Conservation (phyloP, 1,139 yeast species). For the Geotrichum cucujoidarum region DNA sequence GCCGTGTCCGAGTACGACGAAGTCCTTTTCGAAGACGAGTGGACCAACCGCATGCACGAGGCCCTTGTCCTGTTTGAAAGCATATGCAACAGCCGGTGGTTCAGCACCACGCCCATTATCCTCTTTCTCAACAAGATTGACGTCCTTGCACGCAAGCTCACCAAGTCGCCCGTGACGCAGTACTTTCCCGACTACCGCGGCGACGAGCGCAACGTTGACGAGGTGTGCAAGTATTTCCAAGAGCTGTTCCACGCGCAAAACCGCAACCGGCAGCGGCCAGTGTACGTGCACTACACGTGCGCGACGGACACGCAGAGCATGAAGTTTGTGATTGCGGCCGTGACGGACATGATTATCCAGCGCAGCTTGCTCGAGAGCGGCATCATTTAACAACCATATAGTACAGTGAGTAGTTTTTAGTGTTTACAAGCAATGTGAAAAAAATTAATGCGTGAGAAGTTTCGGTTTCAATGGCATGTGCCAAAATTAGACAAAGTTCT, state of each 20-base stretch:
- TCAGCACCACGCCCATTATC: conserved; percentile 78
- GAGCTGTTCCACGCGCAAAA: conserved; percentile 44
- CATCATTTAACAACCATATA: conserved; percentile 51
- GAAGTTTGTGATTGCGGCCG: conserved; percentile 87
- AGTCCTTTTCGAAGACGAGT: conserved; percentile 80
- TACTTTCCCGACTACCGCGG: conserved; percentile 31
- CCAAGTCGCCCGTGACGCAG: conserved; percentile 39
- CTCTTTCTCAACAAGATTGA: conserved; percentile 86
- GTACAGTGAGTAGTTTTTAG: too few relatives aligned
- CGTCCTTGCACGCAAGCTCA: conserved; percentile 58
- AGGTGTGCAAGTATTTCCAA: conserved; percentile 30
- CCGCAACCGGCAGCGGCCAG: conserved; percentile 53
- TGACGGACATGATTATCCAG: conserved; percentile 84
- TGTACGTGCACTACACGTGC: conserved; percentile 88
- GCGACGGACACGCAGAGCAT: conserved; percentile 89
- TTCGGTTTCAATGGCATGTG: too few relatives aligned
- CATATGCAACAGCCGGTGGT: conserved; percentile 82
- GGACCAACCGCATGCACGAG: conserved; percentile 89
- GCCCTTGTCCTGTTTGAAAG: conserved; percentile 79
- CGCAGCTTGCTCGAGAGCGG: conserved; percentile 82
- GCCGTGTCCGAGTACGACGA: conserved; percentile 94
- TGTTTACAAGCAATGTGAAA: not conserved
- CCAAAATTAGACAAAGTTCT: not conserved
- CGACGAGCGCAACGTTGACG: conserved; percentile 28
- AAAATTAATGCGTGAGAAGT: not conserved